phyloP scores from a whole-genome alignment of 176 grass and related monocot species.

The Triticum timopheevii region DNA sequence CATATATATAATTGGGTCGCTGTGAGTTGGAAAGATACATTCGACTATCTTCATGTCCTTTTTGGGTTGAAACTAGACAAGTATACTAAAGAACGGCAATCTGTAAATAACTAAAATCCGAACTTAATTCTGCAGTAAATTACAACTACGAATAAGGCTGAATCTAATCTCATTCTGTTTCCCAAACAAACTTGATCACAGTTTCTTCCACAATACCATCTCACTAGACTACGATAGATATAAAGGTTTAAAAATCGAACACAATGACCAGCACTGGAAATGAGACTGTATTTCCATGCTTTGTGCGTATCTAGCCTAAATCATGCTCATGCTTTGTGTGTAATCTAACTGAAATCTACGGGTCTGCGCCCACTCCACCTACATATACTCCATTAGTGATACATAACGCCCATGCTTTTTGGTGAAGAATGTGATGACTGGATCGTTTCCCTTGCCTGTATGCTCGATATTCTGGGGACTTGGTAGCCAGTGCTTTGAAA shows the following conservation, averaged over 20 bases:
- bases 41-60: not conserved
- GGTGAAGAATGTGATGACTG: not conserved
- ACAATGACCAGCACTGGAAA: not conserved
- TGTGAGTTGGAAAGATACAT: not conserved
- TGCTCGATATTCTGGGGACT: slow-evolving; percentile 8
- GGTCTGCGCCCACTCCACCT: not conserved
- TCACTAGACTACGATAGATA: not conserved
- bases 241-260: not conserved
- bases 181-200: not conserved
- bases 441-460: slow-evolving; percentile 22
- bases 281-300: not conserved
- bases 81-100: not conserved
- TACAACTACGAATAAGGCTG: not conserved
- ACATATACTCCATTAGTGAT: not conserved
- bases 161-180: not conserved
- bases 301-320: slow-evolving; percentile 7
- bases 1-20: slow-evolving; percentile 21
- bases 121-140: not conserved
- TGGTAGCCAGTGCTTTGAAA: slow-evolving; percentile 18
- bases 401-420: not conserved
- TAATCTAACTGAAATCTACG: not conserved
- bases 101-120: not conserved
- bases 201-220: not conserved
- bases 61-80: not conserved
- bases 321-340: not conserved